Conservation (phyloP, 1,284 basidiomycete genomes). For the Microbotryomycetes sp. region DNA sequence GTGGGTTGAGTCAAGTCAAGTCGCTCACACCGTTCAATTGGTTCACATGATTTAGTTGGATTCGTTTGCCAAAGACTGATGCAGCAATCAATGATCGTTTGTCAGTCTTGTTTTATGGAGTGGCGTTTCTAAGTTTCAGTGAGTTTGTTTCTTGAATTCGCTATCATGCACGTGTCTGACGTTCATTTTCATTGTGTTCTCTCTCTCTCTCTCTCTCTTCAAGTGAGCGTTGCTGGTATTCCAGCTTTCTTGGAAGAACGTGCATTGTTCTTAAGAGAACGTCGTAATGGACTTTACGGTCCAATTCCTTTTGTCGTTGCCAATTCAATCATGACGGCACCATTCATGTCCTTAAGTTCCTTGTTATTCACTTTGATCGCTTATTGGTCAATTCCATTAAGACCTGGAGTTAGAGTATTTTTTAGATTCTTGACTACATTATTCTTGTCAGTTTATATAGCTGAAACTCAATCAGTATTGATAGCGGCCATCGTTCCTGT, state of each 20-base stretch:
- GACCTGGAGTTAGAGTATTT: conserved; percentile 50
- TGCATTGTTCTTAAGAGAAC: conserved; percentile 43
- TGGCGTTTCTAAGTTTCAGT: conserved; percentile 57
- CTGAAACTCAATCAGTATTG: conserved; percentile 54
- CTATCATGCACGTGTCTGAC: background rate
- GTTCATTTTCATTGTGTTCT: background rate
- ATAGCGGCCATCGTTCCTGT: conserved; percentile 54
- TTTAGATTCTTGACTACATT: conserved; percentile 55
- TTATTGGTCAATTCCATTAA: conserved; percentile 49
- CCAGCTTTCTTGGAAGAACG: conserved; percentile 46
- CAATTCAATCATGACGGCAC: conserved; percentile 42
- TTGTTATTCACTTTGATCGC: conserved; percentile 30
- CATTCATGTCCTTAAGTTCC: conserved; percentile 44
- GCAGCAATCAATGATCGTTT: conserved; percentile 43
- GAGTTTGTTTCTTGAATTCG: background rate
- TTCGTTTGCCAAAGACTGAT: conserved; percentile 47
- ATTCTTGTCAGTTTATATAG: conserved; percentile 54
- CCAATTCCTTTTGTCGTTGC: conserved; percentile 38
- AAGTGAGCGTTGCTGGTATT: conserved; percentile 42
- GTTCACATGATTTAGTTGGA: no score
- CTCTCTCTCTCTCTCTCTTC: conserved; percentile 17
- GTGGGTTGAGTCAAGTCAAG: conserved; percentile 54
- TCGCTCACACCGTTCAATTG: no score
- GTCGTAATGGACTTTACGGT: conserved; percentile 42
- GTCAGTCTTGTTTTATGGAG: conserved; percentile 38